Base-by-base conservation (phyloP, 1,139 yeast genomes). In the Geotrichum macrosporum region DNA sequence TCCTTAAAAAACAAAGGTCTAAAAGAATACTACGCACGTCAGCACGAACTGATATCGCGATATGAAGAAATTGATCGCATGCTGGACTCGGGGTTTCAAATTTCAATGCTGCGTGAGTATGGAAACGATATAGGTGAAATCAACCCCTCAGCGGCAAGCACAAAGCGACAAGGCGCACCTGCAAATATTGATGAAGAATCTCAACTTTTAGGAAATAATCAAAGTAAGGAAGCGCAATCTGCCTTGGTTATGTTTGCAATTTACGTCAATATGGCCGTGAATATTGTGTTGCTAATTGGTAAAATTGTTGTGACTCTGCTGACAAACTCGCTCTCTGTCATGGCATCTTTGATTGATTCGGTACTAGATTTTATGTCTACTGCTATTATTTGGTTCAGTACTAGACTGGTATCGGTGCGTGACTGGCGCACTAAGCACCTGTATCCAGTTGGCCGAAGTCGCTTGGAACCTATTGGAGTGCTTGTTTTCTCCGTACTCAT, bases 261-360 rank as follows among this genome's bases (percentile, higher is more conserved):
- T 40, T 62, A 78, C 57, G 75, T 83, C 43, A 84, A 84, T 54
- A 80, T 84, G 59, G 65, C 70, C 27, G 68, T 83, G 46, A 84
- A 84, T 62, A 67, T 82, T 26, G 49, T 81, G 2, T 66, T 84
- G 48, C 68, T 84, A 44, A 48, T 74, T 2, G 92, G 87, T 1
- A 84, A 84, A 57, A 54, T 74, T 3, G 67, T 74, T 9, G 88
- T 82, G n/a, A 78, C 82, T 0, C 55, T 78, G 15, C 65, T 80
- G 56, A 81, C 92, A 2, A 74, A 71, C 57, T 84, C 94, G 8
- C 75, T 84, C 55, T 82, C 94, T 3, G 78, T 84, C 44, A 71
- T 84, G 43, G 94, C 94, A 0, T 83, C 94, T 1, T 73, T 84
- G 54, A 82, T 84, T 34, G 94, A 84, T 65, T 82, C 92, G 1